These are phyloP conservation scores for Pythium angustatum DNA, from an alignment of 352 stramenopile genomes.

Conservation along the genomic window DNA sequence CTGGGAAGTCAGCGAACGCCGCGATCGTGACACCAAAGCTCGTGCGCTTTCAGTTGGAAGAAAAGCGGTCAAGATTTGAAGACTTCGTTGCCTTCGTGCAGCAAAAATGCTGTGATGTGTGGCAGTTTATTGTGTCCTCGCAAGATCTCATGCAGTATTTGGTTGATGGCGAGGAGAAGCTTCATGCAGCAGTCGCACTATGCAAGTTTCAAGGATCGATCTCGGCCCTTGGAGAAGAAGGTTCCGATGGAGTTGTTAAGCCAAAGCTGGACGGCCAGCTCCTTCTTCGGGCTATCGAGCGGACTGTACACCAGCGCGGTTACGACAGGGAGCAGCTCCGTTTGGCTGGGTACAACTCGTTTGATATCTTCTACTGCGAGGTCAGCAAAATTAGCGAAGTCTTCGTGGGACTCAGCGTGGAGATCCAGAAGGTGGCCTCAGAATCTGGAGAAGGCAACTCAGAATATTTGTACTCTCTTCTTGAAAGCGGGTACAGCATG, in stretches of 20 bases:
- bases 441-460: slow-evolving; percentile 64
- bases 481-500: slow-evolving; percentile 74
- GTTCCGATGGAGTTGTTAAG: slow-evolving; percentile 16
- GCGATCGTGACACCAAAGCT: slow-evolving; percentile 73
- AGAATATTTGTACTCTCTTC: slow-evolving; percentile 56
- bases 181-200: slow-evolving; percentile 70
- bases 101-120: slow-evolving; percentile 56
- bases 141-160: slow-evolving; percentile 54
- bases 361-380: slow-evolving; percentile 89
- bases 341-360: slow-evolving; percentile 80
- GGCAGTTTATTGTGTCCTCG: slow-evolving; percentile 57
- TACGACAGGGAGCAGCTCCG: slow-evolving; percentile 81
- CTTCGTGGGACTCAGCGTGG: slow-evolving; percentile 52
- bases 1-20: not conserved
- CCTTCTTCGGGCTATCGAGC: slow-evolving; percentile 74
- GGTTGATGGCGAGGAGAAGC: slow-evolving; percentile 72
- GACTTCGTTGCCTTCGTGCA: slow-evolving; percentile 72
- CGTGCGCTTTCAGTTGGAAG: slow-evolving; percentile 83
- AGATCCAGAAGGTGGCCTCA: slow-evolving; percentile 53
- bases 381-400: slow-evolving; percentile 79
- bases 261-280: slow-evolving; percentile 57
- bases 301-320: slow-evolving; percentile 66
- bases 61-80: slow-evolving; percentile 63
- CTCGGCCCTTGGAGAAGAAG: slow-evolving; percentile 34
- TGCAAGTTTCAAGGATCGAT: slow-evolving; percentile 80